Percentiles rank a stretch among this genome's conserved stretches.
Conservation (phyloP, 192 early-diverging fungal species). For the Backusella circina region DNA sequence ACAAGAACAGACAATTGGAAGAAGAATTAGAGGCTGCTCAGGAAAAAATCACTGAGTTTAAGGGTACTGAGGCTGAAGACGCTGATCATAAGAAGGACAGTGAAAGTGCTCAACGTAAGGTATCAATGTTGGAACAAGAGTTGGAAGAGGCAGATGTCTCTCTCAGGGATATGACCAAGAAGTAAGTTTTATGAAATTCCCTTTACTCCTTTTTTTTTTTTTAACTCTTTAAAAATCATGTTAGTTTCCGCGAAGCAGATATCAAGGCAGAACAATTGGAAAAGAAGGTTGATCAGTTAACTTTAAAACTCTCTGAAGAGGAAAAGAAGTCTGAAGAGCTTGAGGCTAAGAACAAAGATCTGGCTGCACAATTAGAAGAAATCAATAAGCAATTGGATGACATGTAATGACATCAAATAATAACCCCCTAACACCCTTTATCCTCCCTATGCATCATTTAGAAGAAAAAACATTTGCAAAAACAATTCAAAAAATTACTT, state of each 20-base stretch:
- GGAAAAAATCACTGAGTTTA: constrained; percentile 23
- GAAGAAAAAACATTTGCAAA: not conserved
- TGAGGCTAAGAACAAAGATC: constrained; percentile 53
- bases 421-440: not conserved
- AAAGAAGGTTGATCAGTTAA: constrained; percentile 79
- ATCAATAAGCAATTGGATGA: constrained; percentile 75
- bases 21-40: constrained; percentile 34
- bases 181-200: constrained; percentile 19
- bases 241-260: constrained; percentile 69
- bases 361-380: constrained; percentile 71
- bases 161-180: constrained; percentile 43
- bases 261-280: constrained; percentile 84
- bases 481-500: not conserved
- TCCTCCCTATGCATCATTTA: not conserved
- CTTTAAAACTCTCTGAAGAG: constrained; percentile 58
- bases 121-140: constrained; percentile 44
- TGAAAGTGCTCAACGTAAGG: constrained; percentile 32
- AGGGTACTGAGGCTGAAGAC: constrained; percentile 28
- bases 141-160: constrained; percentile 50
- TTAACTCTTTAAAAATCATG: too few species aligned
- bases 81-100: constrained; percentile 24
- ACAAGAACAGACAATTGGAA: constrained; percentile 41
- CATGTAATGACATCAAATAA: constrained; percentile 47
- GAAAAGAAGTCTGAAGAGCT: constrained; percentile 76
- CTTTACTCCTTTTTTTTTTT: not conserved